Base-by-base conservation (phyloP, 257 asterid genomes). In the Lithospermum erythrorhizon region DNA sequence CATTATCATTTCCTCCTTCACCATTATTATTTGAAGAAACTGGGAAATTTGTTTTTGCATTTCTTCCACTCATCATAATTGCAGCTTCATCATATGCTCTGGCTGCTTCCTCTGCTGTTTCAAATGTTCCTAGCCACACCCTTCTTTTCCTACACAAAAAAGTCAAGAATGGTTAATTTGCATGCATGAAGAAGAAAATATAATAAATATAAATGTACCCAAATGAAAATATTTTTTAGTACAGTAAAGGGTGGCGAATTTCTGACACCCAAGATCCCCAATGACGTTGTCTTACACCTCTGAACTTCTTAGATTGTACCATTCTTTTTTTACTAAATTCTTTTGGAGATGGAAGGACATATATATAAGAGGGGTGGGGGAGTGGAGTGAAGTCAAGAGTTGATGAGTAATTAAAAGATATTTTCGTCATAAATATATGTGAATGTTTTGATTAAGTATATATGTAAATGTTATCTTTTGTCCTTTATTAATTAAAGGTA, bases 181-280 rank as follows among this genome's bases (percentile, higher is more conserved):
- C 55, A 16, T 25, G 57, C 67, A 57, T 47, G 30, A 62, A 63
- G 10, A 32, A 32, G 4, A 41, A 1, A 41, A 51, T 21, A 9
- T 3, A 27, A 27, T 27, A 23, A 22, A 45, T n/a, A 53, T 0
- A 19, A 19, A 16, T 53, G 19, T 9, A 35, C 32, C 6, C 21
- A 30, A 18, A 23, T 35, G 45, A 35, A 0, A 7, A 35, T 35
- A 9, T 5, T 22, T 20, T 41, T 1, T n/a, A 9, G n/a, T 76
- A 82, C 85, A 79, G 70, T 5, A 82, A 67, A 52, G 87, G 87
- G 52, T 82, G 87, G 62, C 87, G 87, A 72, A 82, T 82, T 73
- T 82, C 87, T 18, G 87, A 79, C 49, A 82, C 87, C 87, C 87
- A 82, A 60, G 87, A 82, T 13, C 87, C 87, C 87, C 87, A 82